phyloP scores from a whole-genome alignment of 352 stramenopile genomes.

The Phytophthora multivora region DNA sequence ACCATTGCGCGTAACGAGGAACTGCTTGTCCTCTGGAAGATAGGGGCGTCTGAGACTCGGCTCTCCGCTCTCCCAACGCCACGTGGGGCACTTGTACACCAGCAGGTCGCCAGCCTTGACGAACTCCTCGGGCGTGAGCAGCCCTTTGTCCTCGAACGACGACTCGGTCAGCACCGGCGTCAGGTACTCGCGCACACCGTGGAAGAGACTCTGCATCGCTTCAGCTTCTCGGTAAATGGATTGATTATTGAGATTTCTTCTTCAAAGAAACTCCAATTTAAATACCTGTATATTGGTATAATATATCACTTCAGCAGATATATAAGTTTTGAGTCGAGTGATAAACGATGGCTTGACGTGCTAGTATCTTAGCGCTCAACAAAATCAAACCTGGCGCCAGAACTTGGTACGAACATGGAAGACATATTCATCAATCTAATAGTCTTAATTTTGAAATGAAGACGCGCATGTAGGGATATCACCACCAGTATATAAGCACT shows the following conservation, averaged over 20 bases:
- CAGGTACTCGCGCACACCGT: conserved; percentile 86
- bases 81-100: conserved; percentile 97
- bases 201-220: conserved; percentile 79
- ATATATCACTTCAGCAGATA: too few relatives aligned
- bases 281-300: not conserved
- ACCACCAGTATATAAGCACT: too few relatives aligned
- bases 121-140: conserved; percentile 98
- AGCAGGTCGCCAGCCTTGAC: conserved; percentile 95
- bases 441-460: too few relatives aligned
- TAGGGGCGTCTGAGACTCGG: conserved; percentile 59
- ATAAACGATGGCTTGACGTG: too few relatives aligned
- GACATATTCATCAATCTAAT: too few relatives aligned
- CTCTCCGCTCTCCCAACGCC: conserved; percentile 91
- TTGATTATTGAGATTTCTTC: not conserved
- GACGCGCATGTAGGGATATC: too few relatives aligned
- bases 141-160: conserved; percentile 93
- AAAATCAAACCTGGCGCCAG: too few relatives aligned
- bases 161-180: conserved; percentile 92
- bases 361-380: too few relatives aligned
- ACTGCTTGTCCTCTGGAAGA: conserved; percentile 88
- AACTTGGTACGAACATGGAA: too few relatives aligned
- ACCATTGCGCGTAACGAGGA: conserved; percentile 84
- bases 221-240: not conserved
- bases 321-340: too few relatives aligned
- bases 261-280: conserved; percentile 1